Evolutionary conservation across 2,329 filamentous ascomycete genomes (phyloP).

Genomic region (Stagonosporopsis cucurbitacearum): DNA sequence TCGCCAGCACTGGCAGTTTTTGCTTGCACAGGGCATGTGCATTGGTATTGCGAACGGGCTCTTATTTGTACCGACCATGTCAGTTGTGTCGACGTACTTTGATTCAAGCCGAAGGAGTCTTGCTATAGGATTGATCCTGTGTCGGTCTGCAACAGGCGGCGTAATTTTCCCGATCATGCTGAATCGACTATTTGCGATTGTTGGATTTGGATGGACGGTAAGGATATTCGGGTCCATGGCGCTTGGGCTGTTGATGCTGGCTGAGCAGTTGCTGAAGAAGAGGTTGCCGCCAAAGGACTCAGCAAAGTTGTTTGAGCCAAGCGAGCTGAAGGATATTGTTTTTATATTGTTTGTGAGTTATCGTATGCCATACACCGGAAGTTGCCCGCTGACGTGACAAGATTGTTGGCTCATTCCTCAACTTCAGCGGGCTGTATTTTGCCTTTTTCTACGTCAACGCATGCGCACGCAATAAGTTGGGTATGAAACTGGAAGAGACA

Average conservation of each 20-base stretch:
- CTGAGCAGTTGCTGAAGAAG: conserved; percentile 28
- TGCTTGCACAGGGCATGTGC: conserved; percentile 43
- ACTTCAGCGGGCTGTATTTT: conserved; percentile 44
- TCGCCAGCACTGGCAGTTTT: conserved; percentile 56
- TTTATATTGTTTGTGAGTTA: conserved; percentile 28
- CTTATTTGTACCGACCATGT: conserved; percentile 41
- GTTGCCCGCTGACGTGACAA: conserved; percentile 41
- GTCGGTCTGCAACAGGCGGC: conserved; percentile 66
- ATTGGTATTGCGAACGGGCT: conserved; percentile 42
- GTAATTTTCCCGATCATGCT: conserved; percentile 65
- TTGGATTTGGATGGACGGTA: conserved; percentile 45
- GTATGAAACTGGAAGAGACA: conserved; percentile 42
- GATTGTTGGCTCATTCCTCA: conserved; percentile 39
- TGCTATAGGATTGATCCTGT: conserved; percentile 64
- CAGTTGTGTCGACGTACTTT: conserved; percentile 61
- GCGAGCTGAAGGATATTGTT: conserved; percentile 26
- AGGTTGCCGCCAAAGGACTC: conserved; percentile 25
- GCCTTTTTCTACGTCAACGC: conserved; percentile 50
- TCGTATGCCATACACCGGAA: conserved; percentile 13
- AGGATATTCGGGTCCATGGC: conserved; percentile 57
- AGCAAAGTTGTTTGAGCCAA: conserved; percentile 21
- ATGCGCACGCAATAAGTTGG: conserved; percentile 59
- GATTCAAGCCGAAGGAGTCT: conserved; percentile 59
- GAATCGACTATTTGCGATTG: conserved; percentile 56
- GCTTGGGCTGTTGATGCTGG: conserved; percentile 60